A percentile compares a stretch with the other conserved stretches of the same genome.
Evolutionary conservation across 805 yeast species (phyloP).

Genomic region (Cyberlindnera maclurae): DNA sequence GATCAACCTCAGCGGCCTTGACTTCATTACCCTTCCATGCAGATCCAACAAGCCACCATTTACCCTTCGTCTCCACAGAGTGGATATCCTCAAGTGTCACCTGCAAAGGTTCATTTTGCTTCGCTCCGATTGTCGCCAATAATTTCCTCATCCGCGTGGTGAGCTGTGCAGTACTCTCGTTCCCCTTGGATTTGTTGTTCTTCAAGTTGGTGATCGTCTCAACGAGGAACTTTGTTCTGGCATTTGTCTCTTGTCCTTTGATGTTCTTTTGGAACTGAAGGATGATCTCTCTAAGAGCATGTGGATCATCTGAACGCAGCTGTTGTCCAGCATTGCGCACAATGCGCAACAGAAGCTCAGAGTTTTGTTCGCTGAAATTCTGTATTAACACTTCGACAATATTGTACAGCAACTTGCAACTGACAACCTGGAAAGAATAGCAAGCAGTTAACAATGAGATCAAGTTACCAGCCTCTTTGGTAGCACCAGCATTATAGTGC

Average conservation of each 20-base stretch:
- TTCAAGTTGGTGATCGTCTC: conserved; percentile 83
- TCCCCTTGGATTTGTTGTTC: conserved; percentile 66
- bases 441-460: conserved; percentile 69
- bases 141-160: conserved; percentile 56
- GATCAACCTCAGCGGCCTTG: conserved; percentile 15
- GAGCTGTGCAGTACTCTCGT: conserved; percentile 45
- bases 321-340: conserved; percentile 75
- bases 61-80: conserved; percentile 72
- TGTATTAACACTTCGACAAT: conserved; percentile 47
- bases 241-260: conserved; percentile 32
- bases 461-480: conserved; percentile 56
- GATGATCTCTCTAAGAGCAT: conserved; percentile 75
- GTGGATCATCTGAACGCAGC: conserved; percentile 85
- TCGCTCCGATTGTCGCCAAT: conserved; percentile 44
- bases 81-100: conserved; percentile 80
- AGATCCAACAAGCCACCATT: conserved; percentile 99
- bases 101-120: conserved; percentile 66
- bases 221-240: conserved; percentile 75
- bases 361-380: conserved; percentile 59
- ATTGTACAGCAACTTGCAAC: conserved; percentile 73
- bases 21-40: conserved; percentile 79
- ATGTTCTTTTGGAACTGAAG: conserved; percentile 38
- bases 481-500: conserved; percentile 31
- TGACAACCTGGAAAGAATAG: conserved; percentile 70
- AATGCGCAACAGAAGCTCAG: conserved; percentile 70